phyloP scores from a whole-genome alignment of 257 asterid genomes.

The Solanum infundibuliforme region DNA sequence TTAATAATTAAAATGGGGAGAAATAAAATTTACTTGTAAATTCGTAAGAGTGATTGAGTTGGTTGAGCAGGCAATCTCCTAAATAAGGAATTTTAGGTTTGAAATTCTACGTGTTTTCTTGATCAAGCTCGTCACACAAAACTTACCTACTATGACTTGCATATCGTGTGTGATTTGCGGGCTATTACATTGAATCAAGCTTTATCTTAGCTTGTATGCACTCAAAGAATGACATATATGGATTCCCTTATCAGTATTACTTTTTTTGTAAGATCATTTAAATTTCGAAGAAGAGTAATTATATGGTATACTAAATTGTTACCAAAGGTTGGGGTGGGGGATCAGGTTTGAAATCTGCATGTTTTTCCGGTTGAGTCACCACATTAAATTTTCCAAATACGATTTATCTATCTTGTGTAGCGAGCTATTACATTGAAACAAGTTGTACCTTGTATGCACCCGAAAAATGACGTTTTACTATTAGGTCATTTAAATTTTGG shows the following conservation, averaged over 20 bases:
- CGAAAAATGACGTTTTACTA: too few species aligned
- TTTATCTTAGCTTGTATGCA: background rate
- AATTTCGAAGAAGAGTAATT: too few species aligned
- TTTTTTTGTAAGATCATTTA: too few species aligned
- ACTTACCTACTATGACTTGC: background rate
- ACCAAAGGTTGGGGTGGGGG: too few species aligned
- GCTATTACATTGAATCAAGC: too few species aligned
- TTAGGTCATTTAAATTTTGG: background rate
- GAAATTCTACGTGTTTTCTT: rapidly evolving
- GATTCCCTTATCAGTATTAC: too few species aligned
- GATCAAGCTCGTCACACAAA: background rate
- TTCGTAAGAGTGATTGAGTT: background rate
- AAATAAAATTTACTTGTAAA: background rate
- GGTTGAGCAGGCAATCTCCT: background rate
- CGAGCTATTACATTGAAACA: background rate
- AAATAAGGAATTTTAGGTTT: background rate
- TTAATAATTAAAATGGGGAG: background rate
- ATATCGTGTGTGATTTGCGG: too few species aligned
- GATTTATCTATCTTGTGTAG: background rate
- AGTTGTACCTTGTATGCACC: background rate
- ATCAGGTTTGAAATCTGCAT: background rate
- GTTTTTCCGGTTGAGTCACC: background rate
- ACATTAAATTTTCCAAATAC: too few species aligned
- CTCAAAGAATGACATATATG: too few species aligned
- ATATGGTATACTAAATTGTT: too few species aligned